Conservation (phyloP, 352 stramenopile species). For the Stramenopiles sp. region DNA sequence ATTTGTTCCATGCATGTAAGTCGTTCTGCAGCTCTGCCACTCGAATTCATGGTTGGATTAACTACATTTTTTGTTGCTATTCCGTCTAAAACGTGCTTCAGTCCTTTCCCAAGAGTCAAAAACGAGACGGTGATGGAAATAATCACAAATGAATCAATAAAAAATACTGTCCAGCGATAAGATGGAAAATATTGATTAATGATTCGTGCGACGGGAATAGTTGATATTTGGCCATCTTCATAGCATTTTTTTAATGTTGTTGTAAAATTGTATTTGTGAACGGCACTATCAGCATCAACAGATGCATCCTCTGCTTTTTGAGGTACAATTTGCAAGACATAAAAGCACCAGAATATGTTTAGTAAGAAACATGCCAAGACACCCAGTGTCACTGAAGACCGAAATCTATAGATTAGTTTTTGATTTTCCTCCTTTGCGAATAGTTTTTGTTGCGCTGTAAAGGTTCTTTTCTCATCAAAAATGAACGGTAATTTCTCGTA, state of each 20-base stretch:
- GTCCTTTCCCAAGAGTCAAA: slow-evolving; percentile 17
- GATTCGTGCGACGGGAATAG: slow-evolving; percentile 13
- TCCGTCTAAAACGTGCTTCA: slow-evolving; percentile 19
- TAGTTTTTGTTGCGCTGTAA: neutral
- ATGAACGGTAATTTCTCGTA: slow-evolving; percentile 10
- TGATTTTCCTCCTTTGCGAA: neutral
- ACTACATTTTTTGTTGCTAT: neutral
- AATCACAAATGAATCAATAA: slow-evolving; percentile 13
- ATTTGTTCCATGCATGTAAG: neutral
- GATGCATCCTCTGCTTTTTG: slow-evolving; percentile 5
- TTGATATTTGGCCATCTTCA: slow-evolving; percentile 15
- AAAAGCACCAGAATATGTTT: slow-evolving; percentile 15
- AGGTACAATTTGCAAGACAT: slow-evolving; percentile 17
- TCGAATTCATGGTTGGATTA: neutral
- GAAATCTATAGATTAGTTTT: slow-evolving; percentile 8
- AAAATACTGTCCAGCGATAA: slow-evolving; percentile 12
- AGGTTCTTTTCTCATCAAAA: neutral
- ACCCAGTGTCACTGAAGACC: slow-evolving; percentile 4
- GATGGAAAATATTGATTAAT: slow-evolving; percentile 10
- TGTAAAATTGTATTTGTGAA: neutral
- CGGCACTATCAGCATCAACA: neutral
- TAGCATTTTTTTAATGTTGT: slow-evolving; percentile 13
- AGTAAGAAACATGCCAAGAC: slow-evolving; percentile 14
- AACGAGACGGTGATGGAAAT: slow-evolving; percentile 16
- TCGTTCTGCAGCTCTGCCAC: neutral